Evolutionary conservation across 2,329 filamentous ascomycete genomes (phyloP).

Genomic region (Arthrobotrys pseudoclavata): DNA sequence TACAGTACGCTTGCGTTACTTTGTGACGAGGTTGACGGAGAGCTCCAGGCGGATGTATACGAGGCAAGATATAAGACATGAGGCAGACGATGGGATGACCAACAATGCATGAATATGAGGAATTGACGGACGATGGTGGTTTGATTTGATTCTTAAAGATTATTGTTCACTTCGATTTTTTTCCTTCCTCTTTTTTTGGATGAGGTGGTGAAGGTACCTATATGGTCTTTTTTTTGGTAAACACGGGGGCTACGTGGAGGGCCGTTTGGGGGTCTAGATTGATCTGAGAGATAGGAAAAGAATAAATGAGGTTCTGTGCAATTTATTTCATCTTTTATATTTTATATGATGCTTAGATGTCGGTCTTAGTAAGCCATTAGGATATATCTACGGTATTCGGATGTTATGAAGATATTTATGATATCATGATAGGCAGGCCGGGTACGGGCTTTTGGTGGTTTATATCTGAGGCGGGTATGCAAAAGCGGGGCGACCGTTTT

Average conservation of each 20-base stretch:
- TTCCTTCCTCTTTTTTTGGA: neutral
- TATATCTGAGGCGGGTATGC: constrained; percentile 34
- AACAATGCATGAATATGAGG: neutral
- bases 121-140: neutral
- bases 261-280: neutral
- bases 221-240: neutral
- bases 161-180: neutral
- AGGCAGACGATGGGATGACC: neutral
- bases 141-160: neutral
- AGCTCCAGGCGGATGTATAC: neutral
- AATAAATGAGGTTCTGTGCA: neutral
- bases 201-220: neutral
- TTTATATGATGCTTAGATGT: too few species aligned
- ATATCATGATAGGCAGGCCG: too few species aligned
- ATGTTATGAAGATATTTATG: neutral
- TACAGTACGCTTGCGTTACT: too few species aligned
- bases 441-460: too few species aligned
- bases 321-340: too few species aligned
- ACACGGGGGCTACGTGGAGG: neutral
- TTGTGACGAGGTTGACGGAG: neutral
- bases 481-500: constrained; percentile 52
- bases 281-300: neutral
- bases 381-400: too few species aligned
- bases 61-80: constrained; percentile 17
- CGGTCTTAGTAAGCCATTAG: too few species aligned